Evolutionary conservation across 129 eudicot species (phyloP), one percentile per base, ranked within the genome.

Genomic region (Heracleum sosnowskyi): DNA sequence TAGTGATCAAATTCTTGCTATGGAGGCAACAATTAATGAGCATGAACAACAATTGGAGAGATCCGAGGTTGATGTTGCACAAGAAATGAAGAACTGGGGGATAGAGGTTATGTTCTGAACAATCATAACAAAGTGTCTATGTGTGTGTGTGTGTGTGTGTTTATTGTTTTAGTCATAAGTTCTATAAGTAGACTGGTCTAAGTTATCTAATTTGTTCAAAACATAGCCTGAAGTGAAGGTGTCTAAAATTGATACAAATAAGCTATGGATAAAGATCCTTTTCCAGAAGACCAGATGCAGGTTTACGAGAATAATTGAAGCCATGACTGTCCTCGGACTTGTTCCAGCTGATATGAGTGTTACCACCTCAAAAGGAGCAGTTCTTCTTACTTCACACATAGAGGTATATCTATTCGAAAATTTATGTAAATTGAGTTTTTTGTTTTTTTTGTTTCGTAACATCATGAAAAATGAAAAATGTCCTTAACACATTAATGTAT

Each of bases 311-410:
- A 37, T 92, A 71, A 76, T 88, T 41, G 91, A 90, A 82, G 92
- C 91, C 46, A 83, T 90, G 76, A 86, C 76, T 53, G 76, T 70
- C 62, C 87, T 85, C 3, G 92, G 93, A 37, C 79, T 86, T 79
- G 87, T 86, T 49, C 82, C 83, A 60, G 86, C 62, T 77, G 90
- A 87, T 78, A 85, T 80, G 22, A 85, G 83, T 51, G 85, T 86
- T 74, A 91, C 92, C 40, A 85, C 96, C 77, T 85, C 86, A 11
- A 88, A 84, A 76, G 98, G 96, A 81, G 97, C 90, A 0, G 57
- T 86, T 81, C 93, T 91, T 77, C 79, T 93, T 39, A 89, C 89
- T 78, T 85, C 91, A 15, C 81, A 85, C 64, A 66, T 84, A 16
- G 88, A 86, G 98, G 96, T 88, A 85, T 4, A 39, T 55, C 36